Evolutionary conservation across 2,329 filamentous ascomycete species (phyloP), one percentile per base, ranked within the genome.

Genomic region (Blumeria graminis): DNA sequence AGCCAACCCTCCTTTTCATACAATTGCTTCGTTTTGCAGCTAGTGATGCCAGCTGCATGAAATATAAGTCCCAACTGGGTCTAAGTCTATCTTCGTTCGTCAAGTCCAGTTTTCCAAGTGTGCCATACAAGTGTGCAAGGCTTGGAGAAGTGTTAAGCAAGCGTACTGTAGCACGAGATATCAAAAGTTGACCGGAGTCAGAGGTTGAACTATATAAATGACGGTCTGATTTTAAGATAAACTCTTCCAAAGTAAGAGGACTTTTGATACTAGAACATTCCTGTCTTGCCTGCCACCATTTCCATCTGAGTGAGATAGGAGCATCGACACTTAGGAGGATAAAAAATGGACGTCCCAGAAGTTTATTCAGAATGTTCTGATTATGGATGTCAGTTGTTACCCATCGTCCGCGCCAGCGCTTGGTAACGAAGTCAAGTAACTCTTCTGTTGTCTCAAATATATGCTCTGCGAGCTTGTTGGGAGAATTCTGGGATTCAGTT

Each of bases 1-100:
- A 95, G 7, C 92, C 92, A 1, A 98, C 92, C 61, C 90, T 81
- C 34, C 92, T 78, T 71, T 96, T 95, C 92, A 98, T 98, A 72
- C 92, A 98, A 69, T 98, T 98, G 66, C 82, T 87, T 61, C 92
- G 78, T 62, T 87, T 84, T 0, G 90, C 86, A 7, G 92, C 92
- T 52, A 98, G 78, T 36, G 85, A 87, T 5, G 92, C 89, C n/a
- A 98, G 74, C 43, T 86, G 80, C 92, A 98, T 98, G 67, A 98
- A 98, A 71, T 98, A 98, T 64, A 85, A 82, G 69, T 98, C 92
- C 92, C 92, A 98, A 53, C 79, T 82, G 0, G 92, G 92, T 1
- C 92, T 80, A 38, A 98, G 74, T 1, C 92, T 82, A 63, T 84
- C 77, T 36, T 82, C 76, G 64, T 92, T 81, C 1, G 83, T 76